Percentiles rank a stretch among this genome's conserved stretches.
Evolutionary conservation across 371 early-diverging fungal species (phyloP).

Genomic region (Rhizopus sp.): DNA sequence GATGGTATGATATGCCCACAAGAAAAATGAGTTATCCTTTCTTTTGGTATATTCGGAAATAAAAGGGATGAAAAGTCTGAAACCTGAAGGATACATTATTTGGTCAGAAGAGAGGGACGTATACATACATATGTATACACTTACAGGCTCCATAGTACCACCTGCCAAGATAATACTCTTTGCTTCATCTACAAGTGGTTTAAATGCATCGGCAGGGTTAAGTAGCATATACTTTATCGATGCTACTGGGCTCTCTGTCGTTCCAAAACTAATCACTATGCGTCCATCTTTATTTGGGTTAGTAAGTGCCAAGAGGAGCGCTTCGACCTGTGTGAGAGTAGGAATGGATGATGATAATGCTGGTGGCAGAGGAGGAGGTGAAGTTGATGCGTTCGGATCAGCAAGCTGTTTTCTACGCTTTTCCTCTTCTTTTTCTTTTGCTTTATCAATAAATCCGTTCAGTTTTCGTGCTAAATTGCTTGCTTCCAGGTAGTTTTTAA

Average conservation of each 20-base stretch:
- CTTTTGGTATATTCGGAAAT: conserved; percentile 48
- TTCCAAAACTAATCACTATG: conserved; percentile 49
- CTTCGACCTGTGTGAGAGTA: conserved; percentile 53
- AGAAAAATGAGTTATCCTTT: conserved; percentile 62
- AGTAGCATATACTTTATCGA: conserved; percentile 76
- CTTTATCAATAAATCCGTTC: conserved; percentile 56
- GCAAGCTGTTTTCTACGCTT: conserved; percentile 12
- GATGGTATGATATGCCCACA: conserved; percentile 83
- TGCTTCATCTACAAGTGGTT: conserved; percentile 78
- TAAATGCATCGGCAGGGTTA: conserved; percentile 85
- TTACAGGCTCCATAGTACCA: conserved; percentile 95
- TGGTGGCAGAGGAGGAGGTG: conserved; percentile 2
- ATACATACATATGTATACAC: conserved; percentile 10
- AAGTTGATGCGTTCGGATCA: conserved; percentile 13
- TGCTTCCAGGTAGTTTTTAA: conserved; percentile 68
- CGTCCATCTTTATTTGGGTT: conserved; percentile 73
- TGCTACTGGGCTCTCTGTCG: conserved; percentile 19
- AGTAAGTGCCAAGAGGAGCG: conserved; percentile 62
- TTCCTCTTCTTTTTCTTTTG: conserved; percentile 42
- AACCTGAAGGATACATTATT: conserved; percentile 17
- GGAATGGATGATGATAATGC: conserved; percentile 34
- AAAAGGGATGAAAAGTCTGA: conserved; percentile 53
- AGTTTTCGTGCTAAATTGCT: conserved; percentile 79
- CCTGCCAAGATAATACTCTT: conserved; percentile 90
- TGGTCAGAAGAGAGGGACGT: neutral